Evolutionary conservation across 1,284 basidiomycete genomes (phyloP).

Genomic region (Athelia psychrophila): DNA sequence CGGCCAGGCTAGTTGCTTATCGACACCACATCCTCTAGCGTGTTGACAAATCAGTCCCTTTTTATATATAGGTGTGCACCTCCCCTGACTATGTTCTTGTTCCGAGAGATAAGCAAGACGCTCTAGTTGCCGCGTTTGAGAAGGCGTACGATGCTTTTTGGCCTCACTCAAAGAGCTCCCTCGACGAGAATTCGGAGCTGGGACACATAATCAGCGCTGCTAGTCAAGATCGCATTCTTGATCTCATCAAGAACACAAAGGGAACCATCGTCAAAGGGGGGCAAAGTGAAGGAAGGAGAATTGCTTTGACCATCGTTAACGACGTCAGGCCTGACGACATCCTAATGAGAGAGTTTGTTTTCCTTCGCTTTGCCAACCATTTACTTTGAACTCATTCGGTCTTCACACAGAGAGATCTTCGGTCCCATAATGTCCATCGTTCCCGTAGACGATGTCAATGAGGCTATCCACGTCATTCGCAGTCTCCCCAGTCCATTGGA

Average conservation of each 20-base stretch:
- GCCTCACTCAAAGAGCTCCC: conserved; percentile 25
- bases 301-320: conserved; percentile 44
- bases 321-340: conserved; percentile 44
- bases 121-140: conserved; percentile 44
- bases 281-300: conserved; percentile 7
- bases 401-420: conserved; percentile 45
- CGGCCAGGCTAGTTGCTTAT: conserved; percentile 36
- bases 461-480: conserved; percentile 35
- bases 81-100: conserved; percentile 64
- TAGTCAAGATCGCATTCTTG: conserved; percentile 46
- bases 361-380: conserved; percentile 5
- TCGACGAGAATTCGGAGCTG: conserved; percentile 25
- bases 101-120: conserved; percentile 40
- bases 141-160: conserved; percentile 29
- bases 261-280: conserved; percentile 43
- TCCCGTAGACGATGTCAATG: conserved; percentile 46
- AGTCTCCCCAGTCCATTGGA: conserved; percentile 41
- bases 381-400: background rate
- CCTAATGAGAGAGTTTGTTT: conserved; percentile 45
- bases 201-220: conserved; percentile 30
- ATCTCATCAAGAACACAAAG: conserved; percentile 42
- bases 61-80: conserved; percentile 48
- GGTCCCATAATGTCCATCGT: conserved; percentile 61
- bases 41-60: background rate
- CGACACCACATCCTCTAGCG: no score